These are phyloP conservation scores for Paraconiothyrium brasiliense DNA, from an alignment of 2,329 filamentous ascomycete genomes.

Conservation along the genomic window DNA sequence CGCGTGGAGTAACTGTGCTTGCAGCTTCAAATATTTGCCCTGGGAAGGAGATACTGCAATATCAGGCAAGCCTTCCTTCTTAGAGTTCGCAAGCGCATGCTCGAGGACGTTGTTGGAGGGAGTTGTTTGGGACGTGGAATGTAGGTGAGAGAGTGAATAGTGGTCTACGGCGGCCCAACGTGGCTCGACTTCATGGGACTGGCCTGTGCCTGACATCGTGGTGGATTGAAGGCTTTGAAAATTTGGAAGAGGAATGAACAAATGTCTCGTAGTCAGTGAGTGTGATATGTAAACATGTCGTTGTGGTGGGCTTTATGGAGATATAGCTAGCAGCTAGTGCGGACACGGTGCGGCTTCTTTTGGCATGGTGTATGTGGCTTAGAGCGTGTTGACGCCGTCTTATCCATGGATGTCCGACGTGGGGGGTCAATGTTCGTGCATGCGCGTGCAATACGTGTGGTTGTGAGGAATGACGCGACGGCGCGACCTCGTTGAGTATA, in stretches of 20 bases:
- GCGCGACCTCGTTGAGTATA: not conserved
- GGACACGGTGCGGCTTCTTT: not conserved
- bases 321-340: not conserved
- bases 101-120: constrained; percentile 40
- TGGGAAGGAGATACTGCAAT: constrained; percentile 47
- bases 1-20: constrained; percentile 39
- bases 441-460: not conserved
- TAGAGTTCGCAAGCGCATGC: constrained; percentile 32
- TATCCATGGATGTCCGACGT: not conserved
- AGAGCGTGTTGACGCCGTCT: not conserved
- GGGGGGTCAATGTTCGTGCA: not conserved
- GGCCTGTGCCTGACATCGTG: constrained; percentile 28
- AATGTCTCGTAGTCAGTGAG: not conserved
- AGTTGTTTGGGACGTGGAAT: constrained; percentile 33
- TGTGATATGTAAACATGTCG: not conserved
- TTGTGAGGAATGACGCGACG: not conserved
- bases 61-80: constrained; percentile 40
- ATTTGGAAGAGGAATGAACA: not conserved
- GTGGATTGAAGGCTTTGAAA: not conserved
- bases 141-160: constrained; percentile 48
- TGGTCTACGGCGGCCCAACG: constrained; percentile 53
- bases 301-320: not conserved
- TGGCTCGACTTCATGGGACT: constrained; percentile 39
- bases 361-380: not conserved
- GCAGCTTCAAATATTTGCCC: constrained; percentile 47